Conservation (phyloP, 164 flowering plant genomes). For the Chimonanthus salicifolius region DNA sequence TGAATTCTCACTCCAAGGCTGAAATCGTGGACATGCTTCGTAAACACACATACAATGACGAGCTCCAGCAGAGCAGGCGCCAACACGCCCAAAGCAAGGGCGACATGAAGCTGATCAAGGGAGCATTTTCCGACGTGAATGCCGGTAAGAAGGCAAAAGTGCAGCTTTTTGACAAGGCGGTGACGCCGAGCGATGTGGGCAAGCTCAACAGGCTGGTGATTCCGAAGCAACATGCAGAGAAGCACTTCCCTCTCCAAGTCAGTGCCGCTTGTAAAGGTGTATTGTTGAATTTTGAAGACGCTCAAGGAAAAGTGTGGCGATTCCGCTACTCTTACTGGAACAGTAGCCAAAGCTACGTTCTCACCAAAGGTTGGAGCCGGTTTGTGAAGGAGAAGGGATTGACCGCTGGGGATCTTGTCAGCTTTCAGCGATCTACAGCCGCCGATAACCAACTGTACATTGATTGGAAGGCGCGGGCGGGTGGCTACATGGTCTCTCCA, state of each 20-base stretch:
- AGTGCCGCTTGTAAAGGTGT: slow-evolving; percentile 44
- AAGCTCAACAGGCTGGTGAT: slow-evolving; percentile 87
- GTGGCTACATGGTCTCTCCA: slow-evolving; percentile 1
- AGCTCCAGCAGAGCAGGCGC: slow-evolving; percentile 67
- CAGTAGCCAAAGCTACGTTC: slow-evolving; percentile 85
- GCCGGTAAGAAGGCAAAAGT: slow-evolving; percentile 26
- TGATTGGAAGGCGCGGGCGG: slow-evolving; percentile 44
- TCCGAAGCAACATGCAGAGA: slow-evolving; percentile 93
- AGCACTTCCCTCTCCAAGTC: slow-evolving; percentile 61
- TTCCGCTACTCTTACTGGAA: slow-evolving; percentile 91
- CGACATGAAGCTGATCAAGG: background rate
- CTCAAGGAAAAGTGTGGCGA: slow-evolving; percentile 74
- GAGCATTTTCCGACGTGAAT: background rate
- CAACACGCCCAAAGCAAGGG: slow-evolving; percentile 8
- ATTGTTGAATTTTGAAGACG: slow-evolving; percentile 67
- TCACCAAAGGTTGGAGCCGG: slow-evolving; percentile 91
- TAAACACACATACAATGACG: slow-evolving; percentile 80
- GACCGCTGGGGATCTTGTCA: slow-evolving; percentile 67
- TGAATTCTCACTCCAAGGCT: slow-evolving; percentile 67
- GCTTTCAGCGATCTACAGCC: slow-evolving; percentile 48
- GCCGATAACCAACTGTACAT: slow-evolving; percentile 61
- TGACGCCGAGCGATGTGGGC: slow-evolving; percentile 97
- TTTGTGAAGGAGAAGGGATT: slow-evolving; percentile 85
- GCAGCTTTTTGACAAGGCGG: slow-evolving; percentile 75
- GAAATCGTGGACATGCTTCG: slow-evolving; percentile 93